Evolutionary conservation across 805 yeast species (phyloP), one percentile per base, ranked within the genome.

Genomic region (Torulaspora franciscae): DNA sequence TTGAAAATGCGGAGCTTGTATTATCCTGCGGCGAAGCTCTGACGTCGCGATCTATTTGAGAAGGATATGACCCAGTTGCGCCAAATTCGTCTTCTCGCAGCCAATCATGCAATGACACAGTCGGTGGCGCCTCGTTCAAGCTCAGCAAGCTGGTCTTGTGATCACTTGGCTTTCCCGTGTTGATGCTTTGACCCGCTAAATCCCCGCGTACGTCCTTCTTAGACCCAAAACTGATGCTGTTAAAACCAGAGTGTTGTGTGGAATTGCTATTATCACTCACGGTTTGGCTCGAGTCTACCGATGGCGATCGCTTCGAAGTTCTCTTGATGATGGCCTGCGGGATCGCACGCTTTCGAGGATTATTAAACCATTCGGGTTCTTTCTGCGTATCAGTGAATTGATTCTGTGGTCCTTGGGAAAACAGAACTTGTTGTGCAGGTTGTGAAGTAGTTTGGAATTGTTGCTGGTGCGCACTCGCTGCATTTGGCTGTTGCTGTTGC

Each of bases 261-360:
- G 47, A 24, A 6, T 46, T 32, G n/a, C 33, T 43, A 22, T 43
- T 45, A 10, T 42, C 45, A 15, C 28, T 36, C 10, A 40, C 50
- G 14, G 44, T 30, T 7, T 42, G 47, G 10, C 40, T 27, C 11
- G 53, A 37, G 13, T 43, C 51, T 6, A 37, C 47, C 11, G 48
- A 44, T 8, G 47, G 46, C n/a, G 49, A 45, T 39, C 49, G 40
- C 47, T 52, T 30, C 14, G 59, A 53, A 5, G 66, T 57, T 52
- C 80, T 64, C 50, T 73, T 75, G 17, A 75, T 60, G 11, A 74
- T 67, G 3, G 65, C 66, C n/a, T 71, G 69, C 7, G 81, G 80
- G n/a, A 72, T 65, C 1, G 66, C 60, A 45, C 80, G 65, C 48
- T 72, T 71, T 47, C 69, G 72, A n/a, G 74, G 68, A 38, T 68